Base-by-base conservation (phyloP, 768 basidiomycete species). In the Auricularia sp. region DNA sequence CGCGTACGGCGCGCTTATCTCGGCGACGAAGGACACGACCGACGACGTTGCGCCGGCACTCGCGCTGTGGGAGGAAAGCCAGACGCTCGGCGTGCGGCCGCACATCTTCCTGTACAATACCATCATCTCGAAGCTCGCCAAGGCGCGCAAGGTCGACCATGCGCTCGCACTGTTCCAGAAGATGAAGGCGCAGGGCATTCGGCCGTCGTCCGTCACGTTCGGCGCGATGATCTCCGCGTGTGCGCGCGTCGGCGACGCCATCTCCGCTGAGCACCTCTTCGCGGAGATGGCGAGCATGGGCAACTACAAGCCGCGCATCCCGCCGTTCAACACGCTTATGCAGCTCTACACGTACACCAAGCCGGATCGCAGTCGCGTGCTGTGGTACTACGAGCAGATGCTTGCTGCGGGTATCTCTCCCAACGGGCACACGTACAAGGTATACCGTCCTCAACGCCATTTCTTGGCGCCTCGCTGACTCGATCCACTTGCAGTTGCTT, bases 281-380 rank as follows among this genome's bases (percentile, higher is more conserved):
- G 71, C 76, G 64, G 94, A 98, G 78, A 98, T 99, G 97, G 74
- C 79, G 0, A 68, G 75, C 54, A 80, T 85, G 66, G 78, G 75
- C 42, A 88, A 87, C 69, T 98, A 94, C 81, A 88, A 82, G 76
- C 88, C 95, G 8, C 82, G 94, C 6, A 87, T 97, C 1, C 97
- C 96, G 21, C 96, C 96, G 0, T 99, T 87, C 81, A 99, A 99
- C 77, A 94, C 90, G 39, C 97, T 99, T 94, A 98, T 99, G 85
- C 97, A 99, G 74, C 80, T 96, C 70, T 94, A 93, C 76, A 88
- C 89, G 61, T 85, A 88, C 64, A 94, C 90, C n/a, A 91, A 90
- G 74, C 96, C 94, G 1, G 88, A 92, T 67, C 84, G 94, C 63
- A 82, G 82, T 34, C 82, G 86, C 59, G 90, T 88, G 18, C 75